Conservation (phyloP, 179 eudicot genomes). For the Beta macrorhiza region DNA sequence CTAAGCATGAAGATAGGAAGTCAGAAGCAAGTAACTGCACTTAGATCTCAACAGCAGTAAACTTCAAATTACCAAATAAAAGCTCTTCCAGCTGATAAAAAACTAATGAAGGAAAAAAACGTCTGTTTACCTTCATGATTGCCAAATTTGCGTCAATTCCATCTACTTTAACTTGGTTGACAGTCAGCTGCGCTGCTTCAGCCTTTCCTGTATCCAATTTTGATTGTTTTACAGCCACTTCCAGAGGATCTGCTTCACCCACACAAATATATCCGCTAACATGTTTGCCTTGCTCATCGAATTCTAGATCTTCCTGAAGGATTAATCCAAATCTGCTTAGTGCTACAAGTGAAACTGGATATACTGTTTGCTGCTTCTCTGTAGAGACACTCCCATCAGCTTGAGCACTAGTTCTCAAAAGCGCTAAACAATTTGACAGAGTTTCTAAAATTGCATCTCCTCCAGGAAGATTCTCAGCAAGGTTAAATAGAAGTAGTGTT, state of each 20-base stretch:
- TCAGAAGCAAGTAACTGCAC: not conserved
- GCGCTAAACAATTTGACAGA: slow-evolving; percentile 55
- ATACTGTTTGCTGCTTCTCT: slow-evolving; percentile 30
- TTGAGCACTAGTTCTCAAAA: slow-evolving; percentile 38
- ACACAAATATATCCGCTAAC: slow-evolving; percentile 53
- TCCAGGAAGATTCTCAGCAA: slow-evolving; percentile 88
- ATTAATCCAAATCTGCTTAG: slow-evolving; percentile 48
- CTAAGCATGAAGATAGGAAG: not conserved
- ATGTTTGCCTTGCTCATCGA: slow-evolving; percentile 38
- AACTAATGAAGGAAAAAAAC: not conserved
- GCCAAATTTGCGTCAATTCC: slow-evolving; percentile 88
- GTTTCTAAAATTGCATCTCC: slow-evolving; percentile 77
- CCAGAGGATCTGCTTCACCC: slow-evolving; percentile 66
- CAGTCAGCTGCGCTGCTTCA: slow-evolving; percentile 82
- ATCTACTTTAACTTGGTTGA: slow-evolving; percentile 87
- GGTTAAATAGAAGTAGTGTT: slow-evolving; percentile 67
- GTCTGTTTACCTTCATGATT: slow-evolving; percentile 61
- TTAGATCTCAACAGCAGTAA: not conserved
- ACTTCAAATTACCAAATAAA: not conserved
- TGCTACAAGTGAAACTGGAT: slow-evolving; percentile 54
- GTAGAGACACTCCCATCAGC: slow-evolving; percentile 34
- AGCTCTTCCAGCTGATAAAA: not conserved
- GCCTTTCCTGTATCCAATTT: slow-evolving; percentile 63
- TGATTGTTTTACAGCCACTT: slow-evolving; percentile 62
- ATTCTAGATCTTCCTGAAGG: slow-evolving; percentile 32